Evolutionary conservation across 345 rosid species (phyloP).

Genomic region (Eucalyptus camaldulensis): DNA sequence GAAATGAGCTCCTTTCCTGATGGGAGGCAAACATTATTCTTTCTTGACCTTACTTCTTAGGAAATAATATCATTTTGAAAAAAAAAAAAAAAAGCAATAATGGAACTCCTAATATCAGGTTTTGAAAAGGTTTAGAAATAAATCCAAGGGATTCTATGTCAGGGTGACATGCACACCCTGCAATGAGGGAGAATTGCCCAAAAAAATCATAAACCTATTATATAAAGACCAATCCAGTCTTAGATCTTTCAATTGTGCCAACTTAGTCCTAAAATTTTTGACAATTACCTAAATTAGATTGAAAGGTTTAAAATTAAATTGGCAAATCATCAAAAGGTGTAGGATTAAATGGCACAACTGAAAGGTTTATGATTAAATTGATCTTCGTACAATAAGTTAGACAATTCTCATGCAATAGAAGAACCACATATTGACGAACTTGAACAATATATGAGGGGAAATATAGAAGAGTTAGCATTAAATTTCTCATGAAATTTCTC

Average conservation of each 20-base stretch:
- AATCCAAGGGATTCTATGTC: not conserved
- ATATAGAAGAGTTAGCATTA: not conserved
- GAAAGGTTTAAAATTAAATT: no score
- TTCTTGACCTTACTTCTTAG: not conserved
- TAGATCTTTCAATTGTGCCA: no score
- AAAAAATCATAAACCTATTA: no score
- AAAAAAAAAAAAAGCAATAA: not conserved
- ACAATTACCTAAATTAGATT: no score
- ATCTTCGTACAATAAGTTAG: no score
- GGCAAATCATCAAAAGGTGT: no score
- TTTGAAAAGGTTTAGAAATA: not conserved
- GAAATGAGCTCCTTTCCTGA: not conserved
- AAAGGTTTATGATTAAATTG: no score
- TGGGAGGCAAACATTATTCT: not conserved
- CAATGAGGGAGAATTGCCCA: not conserved
- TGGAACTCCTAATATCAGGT: not conserved
- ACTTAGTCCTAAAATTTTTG: fast-evolving
- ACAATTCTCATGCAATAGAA: not conserved
- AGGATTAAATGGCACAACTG: no score
- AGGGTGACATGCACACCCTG: not conserved
- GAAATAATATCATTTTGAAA: not conserved
- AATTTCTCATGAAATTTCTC: not conserved
- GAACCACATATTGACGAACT: not conserved
- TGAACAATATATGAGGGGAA: not conserved
- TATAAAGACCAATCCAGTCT: no score